A percentile compares a stretch with the other conserved stretches of the same genome.
Conservation (phyloP, 2,329 filamentous ascomycete genomes). For the Colletotrichum cuscutae region DNA sequence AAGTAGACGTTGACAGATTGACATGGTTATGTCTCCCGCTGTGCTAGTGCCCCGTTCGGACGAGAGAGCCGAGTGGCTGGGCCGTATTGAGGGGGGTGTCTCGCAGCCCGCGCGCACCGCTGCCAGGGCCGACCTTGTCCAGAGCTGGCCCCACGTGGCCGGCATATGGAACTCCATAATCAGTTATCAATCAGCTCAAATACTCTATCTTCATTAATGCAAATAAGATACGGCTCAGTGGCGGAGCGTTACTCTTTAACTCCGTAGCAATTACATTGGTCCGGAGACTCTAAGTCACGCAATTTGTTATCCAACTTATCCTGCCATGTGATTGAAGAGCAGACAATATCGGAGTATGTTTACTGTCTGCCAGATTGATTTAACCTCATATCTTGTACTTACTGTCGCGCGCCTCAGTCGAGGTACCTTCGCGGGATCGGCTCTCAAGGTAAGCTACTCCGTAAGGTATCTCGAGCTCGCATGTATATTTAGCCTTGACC, state of each 20-base stretch:
- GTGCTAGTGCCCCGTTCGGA: background rate
- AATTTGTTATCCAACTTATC: background rate
- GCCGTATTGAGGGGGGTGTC: background rate
- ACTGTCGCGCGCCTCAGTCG: too few relatives aligned
- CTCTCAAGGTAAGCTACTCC: too few relatives aligned
- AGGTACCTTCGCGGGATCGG: too few relatives aligned
- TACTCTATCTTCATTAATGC: background rate
- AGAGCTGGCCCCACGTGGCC: slow-evolving; percentile 6
- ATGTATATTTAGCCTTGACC: too few relatives aligned
- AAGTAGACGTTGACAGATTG: background rate
- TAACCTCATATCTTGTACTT: too few relatives aligned
- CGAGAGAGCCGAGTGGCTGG: background rate
- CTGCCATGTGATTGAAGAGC: too few relatives aligned
- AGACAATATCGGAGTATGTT: background rate
- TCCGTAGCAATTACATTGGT: background rate
- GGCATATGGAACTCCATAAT: background rate
- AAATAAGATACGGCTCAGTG: background rate
- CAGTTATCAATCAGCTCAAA: background rate
- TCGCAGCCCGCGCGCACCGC: slow-evolving; percentile 26
- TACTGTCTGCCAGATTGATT: too few relatives aligned
- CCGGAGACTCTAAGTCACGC: background rate
- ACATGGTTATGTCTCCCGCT: slow-evolving; percentile 17
- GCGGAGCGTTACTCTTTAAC: background rate
- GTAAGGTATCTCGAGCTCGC: too few relatives aligned
- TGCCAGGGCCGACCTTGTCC: background rate